Percentiles rank a stretch among this genome's conserved stretches.
phyloP scores from a whole-genome alignment of 345 rosid genomes.

The Anastatica hierochuntica region DNA sequence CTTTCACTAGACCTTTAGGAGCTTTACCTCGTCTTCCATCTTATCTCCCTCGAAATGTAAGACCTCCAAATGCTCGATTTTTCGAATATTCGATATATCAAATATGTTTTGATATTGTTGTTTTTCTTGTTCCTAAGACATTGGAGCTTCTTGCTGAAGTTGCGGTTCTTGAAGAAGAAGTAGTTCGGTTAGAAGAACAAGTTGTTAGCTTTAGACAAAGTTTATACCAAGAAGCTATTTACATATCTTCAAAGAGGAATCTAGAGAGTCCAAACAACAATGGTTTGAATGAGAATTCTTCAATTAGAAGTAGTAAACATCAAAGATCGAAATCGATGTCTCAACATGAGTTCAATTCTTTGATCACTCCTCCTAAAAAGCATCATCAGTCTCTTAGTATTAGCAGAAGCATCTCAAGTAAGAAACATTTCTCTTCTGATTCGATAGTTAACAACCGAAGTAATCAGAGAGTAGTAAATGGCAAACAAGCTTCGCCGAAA shows the following conservation, averaged over 20 bases:
- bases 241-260: constrained; percentile 57
- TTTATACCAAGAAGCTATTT: constrained; percentile 75
- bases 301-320: constrained; percentile 47
- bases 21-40: constrained; percentile 96
- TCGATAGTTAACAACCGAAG: constrained; percentile 24
- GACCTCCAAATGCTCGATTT: constrained; percentile 8
- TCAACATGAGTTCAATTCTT: constrained; percentile 42
- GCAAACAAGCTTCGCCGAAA: constrained; percentile 36
- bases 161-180: constrained; percentile 95
- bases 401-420: constrained; percentile 51
- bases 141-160: constrained; percentile 96
- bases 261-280: constrained; percentile 31
- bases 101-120: constrained; percentile 14
- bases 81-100: too few species aligned
- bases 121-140: constrained; percentile 36
- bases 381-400: constrained; percentile 43
- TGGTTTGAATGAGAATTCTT: constrained; percentile 34
- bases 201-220: constrained; percentile 83
- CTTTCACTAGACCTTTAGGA: constrained; percentile 87
- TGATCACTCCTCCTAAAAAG: constrained; percentile 29
- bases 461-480: constrained; percentile 26
- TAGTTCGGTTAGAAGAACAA: constrained; percentile 87
- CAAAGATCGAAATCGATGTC: constrained; percentile 71
- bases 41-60: constrained; percentile 80
- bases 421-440: constrained; percentile 50